Base-by-base conservation (phyloP, 2,329 filamentous ascomycete genomes). In the Talaromyces sp. region DNA sequence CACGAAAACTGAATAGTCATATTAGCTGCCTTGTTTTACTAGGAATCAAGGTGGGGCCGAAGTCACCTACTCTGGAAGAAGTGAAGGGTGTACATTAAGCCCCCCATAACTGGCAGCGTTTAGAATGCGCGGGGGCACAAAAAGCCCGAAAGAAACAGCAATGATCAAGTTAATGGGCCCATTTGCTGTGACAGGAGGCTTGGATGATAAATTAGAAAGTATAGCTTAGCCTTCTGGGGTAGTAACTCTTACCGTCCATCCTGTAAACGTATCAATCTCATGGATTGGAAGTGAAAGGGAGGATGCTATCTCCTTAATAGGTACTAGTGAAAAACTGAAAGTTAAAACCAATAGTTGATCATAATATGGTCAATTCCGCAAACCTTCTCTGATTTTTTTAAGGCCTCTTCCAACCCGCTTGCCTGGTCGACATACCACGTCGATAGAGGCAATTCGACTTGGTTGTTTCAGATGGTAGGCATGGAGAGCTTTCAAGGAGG, bases 141-240 rank as follows among this genome's bases (percentile, higher is more conserved):
- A 88, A 7, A 96, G 82, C 3, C 94, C 94, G 73, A 97, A 99
- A 0, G 94, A 97, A 4, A 97, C 94, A 43, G 92, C 92, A 41
- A 97, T 80, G 61, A 99, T 82, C 53, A 99, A 78, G 70, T 97
- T 91, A 60, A 86, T 85, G 22, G 75, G 62, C 24, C 70, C 65
- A 32, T 64, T 67, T 14, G 75, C 48, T 3, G 77, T 66, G 39
- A 68, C 65, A 0, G 87, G 86, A 30, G 86, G 80, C 80, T 87
- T 59, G 22, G 35, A 49, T 17, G 22, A 53, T 67, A 36, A 68
- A 61, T 53, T 37, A 52, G 44, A 29, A 16, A 40, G 16, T 55
- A 56, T 16, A 29, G 5, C 33, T n/a, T 20, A 48, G 44, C 5
- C 27, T 24, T 42, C 16, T 29, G 27, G 20, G 36, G 6, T 22